phyloP scores from a whole-genome alignment of 1,139 yeast species.

The Trichomonascaceae sp. region DNA sequence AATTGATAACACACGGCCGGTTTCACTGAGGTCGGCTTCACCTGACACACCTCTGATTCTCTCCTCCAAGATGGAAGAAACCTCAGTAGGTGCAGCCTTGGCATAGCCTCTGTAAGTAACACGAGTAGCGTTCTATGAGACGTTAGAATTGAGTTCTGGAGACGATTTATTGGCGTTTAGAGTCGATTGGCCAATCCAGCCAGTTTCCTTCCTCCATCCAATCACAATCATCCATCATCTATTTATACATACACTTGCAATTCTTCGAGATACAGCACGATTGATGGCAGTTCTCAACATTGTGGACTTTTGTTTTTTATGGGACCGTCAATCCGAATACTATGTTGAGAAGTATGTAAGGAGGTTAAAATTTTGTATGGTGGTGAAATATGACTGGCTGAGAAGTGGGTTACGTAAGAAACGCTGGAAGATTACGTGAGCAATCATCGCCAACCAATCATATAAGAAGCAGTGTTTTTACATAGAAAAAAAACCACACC shows the following conservation, averaged over 20 bases:
- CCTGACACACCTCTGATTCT: constrained; percentile 99
- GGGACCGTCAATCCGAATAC: neutral
- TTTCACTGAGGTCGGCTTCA: constrained; percentile 96
- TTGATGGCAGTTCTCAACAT: constrained; percentile 40
- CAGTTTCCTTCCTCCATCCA: neutral
- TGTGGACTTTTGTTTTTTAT: constrained; percentile 14
- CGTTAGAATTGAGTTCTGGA: neutral
- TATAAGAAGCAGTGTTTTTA: too few relatives aligned
- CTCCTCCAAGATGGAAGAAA: constrained; percentile 97
- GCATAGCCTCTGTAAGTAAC: constrained; percentile 61
- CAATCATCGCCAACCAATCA: too few relatives aligned
- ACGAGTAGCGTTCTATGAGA: constrained; percentile 13
- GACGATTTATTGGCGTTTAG: neutral
- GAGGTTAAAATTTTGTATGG: constrained; percentile 6
- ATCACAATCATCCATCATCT: neutral
- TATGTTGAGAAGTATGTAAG: constrained; percentile 6
- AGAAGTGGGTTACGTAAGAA: neutral
- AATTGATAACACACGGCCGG: constrained; percentile 98
- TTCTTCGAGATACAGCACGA: constrained; percentile 34
- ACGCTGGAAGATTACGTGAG: neutral
- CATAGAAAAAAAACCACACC: constrained; percentile 1
- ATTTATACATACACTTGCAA: constrained; percentile 25
- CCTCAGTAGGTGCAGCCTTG: constrained; percentile 99
- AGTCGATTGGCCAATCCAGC: too few relatives aligned
- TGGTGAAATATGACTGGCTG: constrained; percentile 4